Conservation (phyloP, 2,329 filamentous ascomycete species). For the Sarocladium strictum region DNA sequence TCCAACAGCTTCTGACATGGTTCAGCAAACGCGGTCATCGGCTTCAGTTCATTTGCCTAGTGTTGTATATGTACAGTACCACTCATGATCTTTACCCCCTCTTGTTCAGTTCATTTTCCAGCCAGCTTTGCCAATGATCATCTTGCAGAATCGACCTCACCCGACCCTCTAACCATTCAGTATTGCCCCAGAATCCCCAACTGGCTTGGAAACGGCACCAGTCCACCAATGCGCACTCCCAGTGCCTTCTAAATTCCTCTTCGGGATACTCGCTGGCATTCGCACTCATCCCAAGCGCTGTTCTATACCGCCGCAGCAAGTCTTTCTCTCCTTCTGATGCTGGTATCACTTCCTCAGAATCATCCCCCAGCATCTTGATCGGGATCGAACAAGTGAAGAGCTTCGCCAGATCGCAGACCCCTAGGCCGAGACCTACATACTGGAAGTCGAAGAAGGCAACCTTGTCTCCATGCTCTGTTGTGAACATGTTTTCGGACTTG, state of each 20-base stretch:
- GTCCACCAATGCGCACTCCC: constrained; percentile 62
- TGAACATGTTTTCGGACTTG: constrained; percentile 64
- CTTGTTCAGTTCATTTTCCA: constrained; percentile 20
- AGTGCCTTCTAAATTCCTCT: constrained; percentile 50
- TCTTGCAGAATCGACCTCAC: constrained; percentile 44
- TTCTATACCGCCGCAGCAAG: constrained; percentile 46
- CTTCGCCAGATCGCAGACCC: constrained; percentile 61
- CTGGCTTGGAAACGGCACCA: constrained; percentile 59
- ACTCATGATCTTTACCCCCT: not conserved
- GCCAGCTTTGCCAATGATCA: constrained; percentile 38
- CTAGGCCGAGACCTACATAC: constrained; percentile 58
- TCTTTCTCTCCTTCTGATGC: constrained; percentile 44
- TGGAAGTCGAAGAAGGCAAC: constrained; percentile 67
- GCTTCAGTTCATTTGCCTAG: too few relatives aligned
- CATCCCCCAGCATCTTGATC: constrained; percentile 38
- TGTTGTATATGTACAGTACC: too few relatives aligned
- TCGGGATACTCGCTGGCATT: constrained; percentile 39
- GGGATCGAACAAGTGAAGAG: constrained; percentile 62
- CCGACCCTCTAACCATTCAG: constrained; percentile 49
- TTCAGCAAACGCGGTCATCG: too few relatives aligned
- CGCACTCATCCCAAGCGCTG: constrained; percentile 19
- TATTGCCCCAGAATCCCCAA: constrained; percentile 58
- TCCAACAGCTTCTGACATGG: too few relatives aligned
- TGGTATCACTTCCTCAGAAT: constrained; percentile 21
- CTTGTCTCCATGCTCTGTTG: constrained; percentile 36